phyloP scores from a whole-genome alignment of 1,284 basidiomycete genomes.

The Rhodotorula sp. region DNA sequence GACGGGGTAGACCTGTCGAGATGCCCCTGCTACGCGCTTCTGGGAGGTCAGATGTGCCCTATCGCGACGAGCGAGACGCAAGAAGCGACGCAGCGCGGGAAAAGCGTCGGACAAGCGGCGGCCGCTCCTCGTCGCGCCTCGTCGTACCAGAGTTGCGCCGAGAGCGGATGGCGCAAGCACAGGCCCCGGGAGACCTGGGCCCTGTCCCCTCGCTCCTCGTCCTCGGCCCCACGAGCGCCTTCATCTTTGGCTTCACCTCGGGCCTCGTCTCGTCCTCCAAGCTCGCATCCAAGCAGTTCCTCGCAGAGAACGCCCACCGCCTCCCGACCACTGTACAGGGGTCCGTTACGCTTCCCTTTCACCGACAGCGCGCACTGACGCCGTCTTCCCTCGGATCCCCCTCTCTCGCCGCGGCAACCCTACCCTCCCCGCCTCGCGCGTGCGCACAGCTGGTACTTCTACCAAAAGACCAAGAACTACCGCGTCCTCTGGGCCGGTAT shows the following conservation, averaged over 20 bases:
- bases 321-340: conserved; percentile 76
- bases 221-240: conserved; percentile 36
- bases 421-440: not conserved
- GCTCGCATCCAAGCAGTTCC: conserved; percentile 56
- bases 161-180: no score
- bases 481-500: conserved; percentile 71
- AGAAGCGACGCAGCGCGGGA: no score
- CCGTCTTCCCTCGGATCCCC: not conserved
- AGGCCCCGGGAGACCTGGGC: not conserved
- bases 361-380: no score
- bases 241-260: conserved; percentile 44
- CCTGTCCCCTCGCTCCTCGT: conserved; percentile 24
- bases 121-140: no score
- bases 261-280: conserved; percentile 51
- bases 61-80: no score
- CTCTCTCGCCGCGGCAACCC: not conserved
- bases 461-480: conserved; percentile 91
- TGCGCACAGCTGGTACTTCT: conserved; percentile 69
- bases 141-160: no score
- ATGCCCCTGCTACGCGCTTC: no score
- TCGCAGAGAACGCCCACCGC: conserved; percentile 67
- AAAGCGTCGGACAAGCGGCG: no score
- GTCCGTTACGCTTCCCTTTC: no score
- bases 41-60: no score
- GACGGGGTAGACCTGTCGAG: no score